Percentiles rank a stretch among this genome's conserved stretches.
These are phyloP conservation scores for Fraxinus quadrangulata DNA, from an alignment of 257 asterid genomes.

Conservation along the genomic window DNA sequence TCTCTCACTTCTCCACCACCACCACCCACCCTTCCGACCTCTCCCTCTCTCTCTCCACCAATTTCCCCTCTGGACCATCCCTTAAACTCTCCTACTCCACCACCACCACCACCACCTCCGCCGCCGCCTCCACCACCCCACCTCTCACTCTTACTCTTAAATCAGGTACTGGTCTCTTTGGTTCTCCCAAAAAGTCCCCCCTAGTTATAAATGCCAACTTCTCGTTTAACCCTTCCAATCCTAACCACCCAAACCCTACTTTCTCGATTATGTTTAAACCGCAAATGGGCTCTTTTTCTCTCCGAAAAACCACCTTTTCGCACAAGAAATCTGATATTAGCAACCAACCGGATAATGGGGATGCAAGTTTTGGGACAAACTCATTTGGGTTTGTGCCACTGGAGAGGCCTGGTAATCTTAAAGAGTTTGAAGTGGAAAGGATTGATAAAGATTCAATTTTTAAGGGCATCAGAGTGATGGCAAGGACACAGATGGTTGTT, in stretches of 20 bases:
- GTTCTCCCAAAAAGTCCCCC: constrained; percentile 80
- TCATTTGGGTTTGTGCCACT: constrained; percentile 67
- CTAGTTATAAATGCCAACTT: constrained; percentile 72
- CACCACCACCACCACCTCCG: constrained; percentile 38
- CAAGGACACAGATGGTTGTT: constrained; percentile 63
- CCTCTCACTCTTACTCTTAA: constrained; percentile 67
- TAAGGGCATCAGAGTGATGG: constrained; percentile 57
- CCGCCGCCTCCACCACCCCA: constrained; percentile 39
- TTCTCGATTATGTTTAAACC: constrained; percentile 75
- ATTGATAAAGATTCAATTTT: constrained; percentile 45
- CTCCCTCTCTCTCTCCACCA: constrained; percentile 76
- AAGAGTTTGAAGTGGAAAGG: constrained; percentile 44
- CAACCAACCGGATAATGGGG: constrained; percentile 31
- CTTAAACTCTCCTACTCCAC: constrained; percentile 72
- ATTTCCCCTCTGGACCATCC: constrained; percentile 67
- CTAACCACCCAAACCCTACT: constrained; percentile 55
- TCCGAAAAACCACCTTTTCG: constrained; percentile 60
- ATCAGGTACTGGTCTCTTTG: constrained; percentile 84
- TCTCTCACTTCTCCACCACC: constrained; percentile 82
- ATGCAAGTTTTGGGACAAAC: constrained; percentile 26
- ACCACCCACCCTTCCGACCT: constrained; percentile 80
- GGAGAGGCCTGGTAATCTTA: constrained; percentile 48
- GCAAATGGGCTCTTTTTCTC: constrained; percentile 70
- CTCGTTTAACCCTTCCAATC: constrained; percentile 61
- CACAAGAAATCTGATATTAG: constrained; percentile 23